Percentiles rank a stretch among this genome's conserved stretches.
These are phyloP conservation scores for Diddensiella santjacobensis DNA, from an alignment of 805 yeast genomes.

Conservation along the genomic window DNA sequence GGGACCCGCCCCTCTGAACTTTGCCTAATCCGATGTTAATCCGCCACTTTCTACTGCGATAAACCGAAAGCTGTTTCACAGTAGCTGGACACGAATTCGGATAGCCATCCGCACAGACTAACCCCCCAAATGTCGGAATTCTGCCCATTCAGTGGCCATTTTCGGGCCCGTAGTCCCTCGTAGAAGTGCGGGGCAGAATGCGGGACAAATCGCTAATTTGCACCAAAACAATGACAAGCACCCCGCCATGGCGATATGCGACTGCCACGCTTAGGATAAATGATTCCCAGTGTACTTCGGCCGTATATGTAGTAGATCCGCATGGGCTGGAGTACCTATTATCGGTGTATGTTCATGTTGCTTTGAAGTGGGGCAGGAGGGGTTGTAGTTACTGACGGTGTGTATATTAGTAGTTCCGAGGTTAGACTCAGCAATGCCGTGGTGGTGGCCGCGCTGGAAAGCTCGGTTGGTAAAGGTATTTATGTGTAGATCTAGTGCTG, in stretches of 20 bases:
- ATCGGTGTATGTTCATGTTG: neutral
- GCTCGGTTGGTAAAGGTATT: neutral
- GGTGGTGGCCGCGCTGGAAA: neutral
- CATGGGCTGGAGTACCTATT: neutral
- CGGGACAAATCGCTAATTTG: neutral
- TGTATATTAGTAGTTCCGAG: neutral
- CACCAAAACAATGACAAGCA: neutral
- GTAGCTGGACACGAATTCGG: too few species aligned
- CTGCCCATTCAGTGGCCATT: too few species aligned
- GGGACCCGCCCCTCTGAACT: too few species aligned
- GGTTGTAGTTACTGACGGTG: neutral
- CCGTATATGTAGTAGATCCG: neutral
- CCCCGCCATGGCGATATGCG: neutral
- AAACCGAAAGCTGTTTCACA: too few species aligned
- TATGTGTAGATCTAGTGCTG: too few species aligned
- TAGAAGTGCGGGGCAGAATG: neutral
- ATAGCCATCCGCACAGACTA: too few species aligned
- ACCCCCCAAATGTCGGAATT: too few species aligned
- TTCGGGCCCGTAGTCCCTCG: too few species aligned
- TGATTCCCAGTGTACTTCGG: neutral
- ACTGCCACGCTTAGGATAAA: neutral
- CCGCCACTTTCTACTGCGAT: too few species aligned
- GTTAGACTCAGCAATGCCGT: neutral
- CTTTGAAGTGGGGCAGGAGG: too few species aligned
- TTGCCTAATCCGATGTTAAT: too few species aligned